Evolutionary conservation across 2,329 filamentous ascomycete genomes (phyloP), one percentile per base, ranked within the genome.

Genomic region (Calonectria crousiana): DNA sequence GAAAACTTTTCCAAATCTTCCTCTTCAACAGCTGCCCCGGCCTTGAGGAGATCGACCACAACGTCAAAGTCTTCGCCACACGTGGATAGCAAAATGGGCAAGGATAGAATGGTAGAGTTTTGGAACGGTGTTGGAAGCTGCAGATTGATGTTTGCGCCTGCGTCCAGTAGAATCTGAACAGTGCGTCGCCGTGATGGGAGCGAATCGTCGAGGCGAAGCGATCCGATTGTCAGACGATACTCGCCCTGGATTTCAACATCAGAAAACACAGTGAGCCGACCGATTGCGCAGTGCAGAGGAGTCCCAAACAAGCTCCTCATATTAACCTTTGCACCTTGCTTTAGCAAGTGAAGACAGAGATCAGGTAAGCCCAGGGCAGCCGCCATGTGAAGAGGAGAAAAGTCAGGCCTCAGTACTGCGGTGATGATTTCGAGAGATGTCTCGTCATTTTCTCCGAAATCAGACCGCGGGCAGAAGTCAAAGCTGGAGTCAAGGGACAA

Each of bases 321-420:
- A 23, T 51, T 4, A 0, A 51, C 0, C 0, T 60, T 26, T 16
- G 44, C 64, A 2, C 71, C 74, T 1, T 52, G 13, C 0, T 49
- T 14, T 10, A 75, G 28, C 16, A 75, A 34, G 1, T 41, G 10
- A 10, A 41, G 3, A 28, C 74, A 74, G 14, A 74, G 41, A n/a
- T 71, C 38, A 1, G 71, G 32, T 5, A 75, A 36, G 1, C 67
- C 62, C 6, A 32, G 71, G 26, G 20, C 36, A 6, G 74, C 74
- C 1, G 74, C 74, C 71, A 75, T 69, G n/a, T 75, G 74, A 2
- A 75, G 64, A 38, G 74, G 71, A 0, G 58, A 56, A 18, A 71
- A 71, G 20, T 66, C 58, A 1, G 56, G 47, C 13, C 47, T 44
- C 0, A 70, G 44, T 4, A 70, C 58, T 4, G 68, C 68, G 11